A percentile compares a stretch with the other conserved stretches of the same genome.
phyloP scores from a whole-genome alignment of 305 asterid species.

The Ruellia speciosa region DNA sequence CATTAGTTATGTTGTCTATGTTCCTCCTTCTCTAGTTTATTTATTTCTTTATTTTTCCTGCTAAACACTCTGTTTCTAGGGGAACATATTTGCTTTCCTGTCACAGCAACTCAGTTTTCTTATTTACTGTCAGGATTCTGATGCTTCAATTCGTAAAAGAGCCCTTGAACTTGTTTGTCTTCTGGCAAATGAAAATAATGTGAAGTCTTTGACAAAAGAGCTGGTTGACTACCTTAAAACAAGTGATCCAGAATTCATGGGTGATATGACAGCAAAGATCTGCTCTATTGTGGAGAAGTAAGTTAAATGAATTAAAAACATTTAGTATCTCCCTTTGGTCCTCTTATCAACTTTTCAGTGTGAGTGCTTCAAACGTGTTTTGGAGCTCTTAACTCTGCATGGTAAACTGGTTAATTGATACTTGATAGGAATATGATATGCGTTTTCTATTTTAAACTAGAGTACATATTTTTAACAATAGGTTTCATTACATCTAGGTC shows the following conservation, averaged over 20 bases:
- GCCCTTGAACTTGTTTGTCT: conserved; percentile 97
- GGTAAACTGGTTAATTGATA: neutral
- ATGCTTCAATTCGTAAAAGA: conserved; percentile 95
- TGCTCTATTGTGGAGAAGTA: conserved; percentile 98
- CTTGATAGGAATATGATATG: neutral
- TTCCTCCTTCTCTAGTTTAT: neutral
- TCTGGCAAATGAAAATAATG: conserved; percentile 82
- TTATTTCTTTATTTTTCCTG: neutral
- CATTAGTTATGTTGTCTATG: neutral
- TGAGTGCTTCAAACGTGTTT: neutral
- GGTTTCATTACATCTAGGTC: neutral
- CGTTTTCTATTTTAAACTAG: too few species aligned
- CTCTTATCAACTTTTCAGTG: neutral
- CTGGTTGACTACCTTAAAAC: conserved; percentile 81
- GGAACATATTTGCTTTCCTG: conserved; percentile 12
- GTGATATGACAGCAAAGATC: conserved; percentile 83
- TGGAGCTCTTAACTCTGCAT: neutral
- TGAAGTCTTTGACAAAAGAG: conserved; percentile 80
- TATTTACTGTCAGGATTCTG: conserved; percentile 73
- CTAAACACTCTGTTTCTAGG: neutral
- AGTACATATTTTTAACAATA: too few species aligned
- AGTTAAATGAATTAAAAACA: conserved; percentile 27
- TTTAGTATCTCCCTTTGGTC: neutral
- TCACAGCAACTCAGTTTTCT: conserved; percentile 20
- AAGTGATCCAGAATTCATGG: conserved; percentile 82